These are phyloP conservation scores for Prosopis cineraria DNA, from an alignment of 306 rosid genomes.

Conservation along the genomic window DNA sequence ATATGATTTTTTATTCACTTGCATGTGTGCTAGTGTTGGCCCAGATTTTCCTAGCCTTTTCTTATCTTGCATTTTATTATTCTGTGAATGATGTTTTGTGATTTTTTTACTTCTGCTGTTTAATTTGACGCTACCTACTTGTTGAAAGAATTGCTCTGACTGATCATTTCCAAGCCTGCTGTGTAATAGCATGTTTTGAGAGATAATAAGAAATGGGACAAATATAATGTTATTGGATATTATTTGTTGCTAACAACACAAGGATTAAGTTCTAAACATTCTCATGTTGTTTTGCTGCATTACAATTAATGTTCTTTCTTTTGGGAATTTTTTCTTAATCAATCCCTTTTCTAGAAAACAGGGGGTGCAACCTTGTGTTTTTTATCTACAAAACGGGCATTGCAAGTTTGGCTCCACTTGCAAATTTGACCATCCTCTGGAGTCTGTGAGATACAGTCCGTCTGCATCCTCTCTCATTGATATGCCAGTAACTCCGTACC, in stretches of 20 bases:
- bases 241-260: neutral
- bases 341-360: slow-evolving; percentile 43
- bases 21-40: too few species aligned
- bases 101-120: neutral
- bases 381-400: slow-evolving; percentile 51
- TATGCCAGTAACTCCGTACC: slow-evolving; percentile 75
- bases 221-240: neutral
- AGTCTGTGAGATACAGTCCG: slow-evolving; percentile 61
- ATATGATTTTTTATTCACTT: too few species aligned
- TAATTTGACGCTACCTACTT: neutral
- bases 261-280: neutral
- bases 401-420: slow-evolving; percentile 88
- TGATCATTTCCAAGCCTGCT: neutral
- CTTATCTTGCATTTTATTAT: neutral
- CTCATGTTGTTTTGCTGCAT: neutral
- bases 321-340: slow-evolving; percentile 32
- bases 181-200: neutral
- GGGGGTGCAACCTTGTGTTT: slow-evolving; percentile 57
- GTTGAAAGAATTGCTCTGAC: neutral
- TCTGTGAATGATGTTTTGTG: neutral
- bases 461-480: slow-evolving; percentile 70
- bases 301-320: neutral
- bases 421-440: slow-evolving; percentile 88
- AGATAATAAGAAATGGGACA: neutral
- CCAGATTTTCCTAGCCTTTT: too few species aligned